These are phyloP conservation scores for Trichothecium sympodiale DNA, from an alignment of 2,329 filamentous ascomycete species.

Conservation along the genomic window DNA sequence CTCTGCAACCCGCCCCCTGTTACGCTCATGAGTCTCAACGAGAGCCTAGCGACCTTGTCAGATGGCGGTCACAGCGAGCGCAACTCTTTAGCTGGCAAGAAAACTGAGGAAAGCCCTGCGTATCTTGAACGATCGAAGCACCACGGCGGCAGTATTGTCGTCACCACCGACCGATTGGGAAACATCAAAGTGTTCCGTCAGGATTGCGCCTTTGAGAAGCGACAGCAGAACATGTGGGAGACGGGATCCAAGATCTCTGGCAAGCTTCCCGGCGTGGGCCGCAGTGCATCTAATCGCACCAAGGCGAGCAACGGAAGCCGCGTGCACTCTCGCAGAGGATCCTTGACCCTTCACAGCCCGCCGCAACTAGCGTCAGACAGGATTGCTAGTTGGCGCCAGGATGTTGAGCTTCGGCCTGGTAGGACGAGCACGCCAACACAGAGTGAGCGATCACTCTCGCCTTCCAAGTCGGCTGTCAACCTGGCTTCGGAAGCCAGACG, in stretches of 20 bases:
- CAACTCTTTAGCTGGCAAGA: slow-evolving; percentile 14
- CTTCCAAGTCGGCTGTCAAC: slow-evolving; percentile 33
- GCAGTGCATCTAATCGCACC: slow-evolving; percentile 45
- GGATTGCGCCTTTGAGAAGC: slow-evolving; percentile 78
- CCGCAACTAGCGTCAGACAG: slow-evolving; percentile 47
- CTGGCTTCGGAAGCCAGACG: slow-evolving; percentile 34
- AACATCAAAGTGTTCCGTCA: slow-evolving; percentile 91
- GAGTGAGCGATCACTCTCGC: slow-evolving; percentile 46
- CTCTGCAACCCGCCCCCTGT: slow-evolving; percentile 92
- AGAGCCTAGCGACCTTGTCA: slow-evolving; percentile 35
- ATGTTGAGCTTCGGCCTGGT: slow-evolving; percentile 33
- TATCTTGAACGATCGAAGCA: slow-evolving; percentile 71
- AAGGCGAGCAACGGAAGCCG: slow-evolving; percentile 38
- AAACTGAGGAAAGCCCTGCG: slow-evolving; percentile 59
- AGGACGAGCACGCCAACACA: slow-evolving; percentile 27
- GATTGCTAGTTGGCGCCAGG: slow-evolving; percentile 81
- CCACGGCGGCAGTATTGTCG: slow-evolving; percentile 74
- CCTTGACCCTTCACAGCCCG: slow-evolving; percentile 28
- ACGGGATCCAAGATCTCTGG: slow-evolving; percentile 65
- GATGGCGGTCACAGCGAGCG: slow-evolving; percentile 14
- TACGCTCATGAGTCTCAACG: slow-evolving; percentile 64
- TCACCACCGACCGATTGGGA: slow-evolving; percentile 81
- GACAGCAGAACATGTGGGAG: slow-evolving; percentile 68
- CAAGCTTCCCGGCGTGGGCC: slow-evolving; percentile 49
- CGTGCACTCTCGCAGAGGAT: slow-evolving; percentile 40